Evolutionary conservation across 1,139 yeast species (phyloP), one percentile per base, ranked within the genome.

Genomic region (Zygosaccharomyces pseudobailii): DNA sequence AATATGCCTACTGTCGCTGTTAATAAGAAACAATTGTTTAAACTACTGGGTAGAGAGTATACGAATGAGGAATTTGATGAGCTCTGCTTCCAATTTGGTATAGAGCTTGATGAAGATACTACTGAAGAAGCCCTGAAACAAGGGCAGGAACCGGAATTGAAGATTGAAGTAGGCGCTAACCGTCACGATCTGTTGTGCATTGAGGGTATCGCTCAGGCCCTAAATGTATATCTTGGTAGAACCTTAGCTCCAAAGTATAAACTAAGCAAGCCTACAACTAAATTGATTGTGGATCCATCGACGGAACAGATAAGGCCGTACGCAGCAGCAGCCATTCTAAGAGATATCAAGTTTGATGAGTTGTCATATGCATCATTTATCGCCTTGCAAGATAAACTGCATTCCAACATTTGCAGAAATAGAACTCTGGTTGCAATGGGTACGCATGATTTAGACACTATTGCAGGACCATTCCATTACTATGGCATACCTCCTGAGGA

Each of bases 361-460:
- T 80, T 95, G 68, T 75, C 87, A 27, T 94, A 94, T 67, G 95
- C 87, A 51, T 90, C 97, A 3, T 94, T 94, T 75, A 92, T 94
- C 65, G 84, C 96, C 27, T 75, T 94, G 59, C 99, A 94, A 72
- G 99, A 94, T 69, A 94, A 94, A 71, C 76, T 94, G 57, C 99
- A 94, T 72, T 76, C 95, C 52, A 94, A 94, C 69, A 75, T 94
- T 65, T 92, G 98, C 71, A 90, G 98, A 74, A 87, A 90, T 70
- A 86, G 99, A 75, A 84, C 96, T 37, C 78, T 94, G 61, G 98
- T 92, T 46, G 97, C 98, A 49, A 89, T 90, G 75, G 99, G 99
- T 61, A 94, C 99, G 50, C 99, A 94, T 67, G 97, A 94, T 71
- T 74, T 85, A 53, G 96, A 87, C 67, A 80, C 86, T 45, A 73